phyloP scores from a whole-genome alignment of 2,329 filamentous ascomycete species.

The Fusarium sarcochroum region DNA sequence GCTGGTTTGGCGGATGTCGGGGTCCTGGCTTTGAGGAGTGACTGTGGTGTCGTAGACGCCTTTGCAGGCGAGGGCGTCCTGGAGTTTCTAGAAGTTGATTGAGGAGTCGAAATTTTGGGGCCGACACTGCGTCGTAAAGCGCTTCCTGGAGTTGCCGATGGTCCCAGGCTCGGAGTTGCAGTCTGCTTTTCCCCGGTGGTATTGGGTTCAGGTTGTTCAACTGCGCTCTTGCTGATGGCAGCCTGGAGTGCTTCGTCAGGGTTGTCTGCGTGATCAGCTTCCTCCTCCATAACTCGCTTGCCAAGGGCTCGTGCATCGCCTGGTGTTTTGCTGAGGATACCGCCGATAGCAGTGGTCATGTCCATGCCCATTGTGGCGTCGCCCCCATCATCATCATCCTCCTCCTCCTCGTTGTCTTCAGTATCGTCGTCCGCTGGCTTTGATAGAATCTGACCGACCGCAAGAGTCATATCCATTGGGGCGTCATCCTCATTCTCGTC shows the following conservation, averaged over 20 bases:
- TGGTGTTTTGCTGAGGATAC: constrained; percentile 65
- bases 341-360: constrained; percentile 74
- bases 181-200: constrained; percentile 48
- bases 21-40: constrained; percentile 39
- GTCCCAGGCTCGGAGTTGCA: constrained; percentile 66
- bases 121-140: constrained; percentile 63
- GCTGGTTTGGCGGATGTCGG: constrained; percentile 46
- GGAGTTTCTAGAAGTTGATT: constrained; percentile 36
- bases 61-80: constrained; percentile 49
- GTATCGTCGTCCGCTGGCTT: constrained; percentile 53
- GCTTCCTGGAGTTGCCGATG: constrained; percentile 67
- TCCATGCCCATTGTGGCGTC: constrained; percentile 71
- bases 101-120: constrained; percentile 59
- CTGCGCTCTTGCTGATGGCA: constrained; percentile 43
- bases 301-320: constrained; percentile 55
- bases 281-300: constrained; percentile 72
- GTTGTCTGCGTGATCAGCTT: constrained; percentile 65
- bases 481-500: constrained; percentile 51
- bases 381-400: constrained; percentile 50
- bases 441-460: constrained; percentile 68
- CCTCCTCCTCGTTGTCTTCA: constrained; percentile 28
- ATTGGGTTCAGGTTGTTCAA: constrained; percentile 44
- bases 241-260: constrained; percentile 56
- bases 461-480: constrained; percentile 71
- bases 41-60: constrained; percentile 38